Evolutionary conservation across 1,284 basidiomycete genomes (phyloP).

Genomic region (Flammula alnicola): DNA sequence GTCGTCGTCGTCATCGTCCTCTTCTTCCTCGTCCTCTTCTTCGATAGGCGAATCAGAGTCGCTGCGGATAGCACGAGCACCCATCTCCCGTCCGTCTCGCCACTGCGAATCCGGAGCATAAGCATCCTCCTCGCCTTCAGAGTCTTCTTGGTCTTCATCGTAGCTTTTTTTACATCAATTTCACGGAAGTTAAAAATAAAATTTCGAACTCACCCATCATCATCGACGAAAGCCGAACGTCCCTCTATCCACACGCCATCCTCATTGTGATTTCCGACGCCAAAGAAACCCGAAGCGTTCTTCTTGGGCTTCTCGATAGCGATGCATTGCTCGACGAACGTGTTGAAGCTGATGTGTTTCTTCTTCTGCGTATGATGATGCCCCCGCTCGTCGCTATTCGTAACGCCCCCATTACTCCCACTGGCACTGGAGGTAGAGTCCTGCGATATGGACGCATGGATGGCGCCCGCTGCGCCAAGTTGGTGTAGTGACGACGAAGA

Average conservation of each 20-base stretch:
- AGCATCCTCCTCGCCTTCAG: constrained; percentile 31
- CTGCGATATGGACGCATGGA: constrained; percentile 33
- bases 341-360: constrained; percentile 96
- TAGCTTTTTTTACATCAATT: constrained; percentile 35
- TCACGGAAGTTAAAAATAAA: constrained; percentile 10
- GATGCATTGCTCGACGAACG: constrained; percentile 97
- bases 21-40: constrained; percentile 39
- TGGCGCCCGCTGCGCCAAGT: constrained; percentile 18
- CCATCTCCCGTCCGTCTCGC: constrained; percentile 10
- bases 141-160: constrained; percentile 66
- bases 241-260: constrained; percentile 24
- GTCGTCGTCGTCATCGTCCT: constrained; percentile 62
- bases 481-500: constrained; percentile 19
- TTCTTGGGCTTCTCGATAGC: constrained; percentile 80
- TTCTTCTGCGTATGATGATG: constrained; percentile 44
- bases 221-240: constrained; percentile 39
- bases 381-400: no score
- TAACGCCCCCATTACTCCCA: no score
- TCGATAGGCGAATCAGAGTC: constrained; percentile 37
- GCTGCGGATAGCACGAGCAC: constrained; percentile 43
- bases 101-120: constrained; percentile 11
- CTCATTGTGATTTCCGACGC: constrained; percentile 15
- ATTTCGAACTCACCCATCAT: constrained; percentile 61
- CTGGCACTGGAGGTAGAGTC: constrained; percentile 35
- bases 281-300: constrained; percentile 28